phyloP scores from a whole-genome alignment of 2,329 filamentous ascomycete genomes.

The Ambrosiella cleistominuta region DNA sequence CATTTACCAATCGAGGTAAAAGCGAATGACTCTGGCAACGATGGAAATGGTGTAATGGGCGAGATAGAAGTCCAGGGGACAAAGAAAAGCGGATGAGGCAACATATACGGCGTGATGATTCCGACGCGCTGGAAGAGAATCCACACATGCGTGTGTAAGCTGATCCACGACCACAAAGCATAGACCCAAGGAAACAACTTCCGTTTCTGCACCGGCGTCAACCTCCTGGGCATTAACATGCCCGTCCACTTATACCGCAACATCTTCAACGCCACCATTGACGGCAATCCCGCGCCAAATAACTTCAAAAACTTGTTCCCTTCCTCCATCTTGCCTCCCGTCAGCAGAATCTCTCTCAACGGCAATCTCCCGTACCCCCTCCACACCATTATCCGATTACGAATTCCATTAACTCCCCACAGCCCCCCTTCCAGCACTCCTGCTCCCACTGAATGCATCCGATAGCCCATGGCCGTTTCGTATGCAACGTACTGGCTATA shows the following conservation, averaged over 20 bases:
- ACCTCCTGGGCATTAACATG: background rate
- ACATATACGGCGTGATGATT: constrained; percentile 24
- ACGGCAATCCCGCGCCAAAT: constrained; percentile 24
- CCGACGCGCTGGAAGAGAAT: constrained; percentile 35
- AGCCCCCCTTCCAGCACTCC: constrained; percentile 25
- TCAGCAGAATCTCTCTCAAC: constrained; percentile 28
- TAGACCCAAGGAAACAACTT: constrained; percentile 4
- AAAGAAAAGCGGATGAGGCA: constrained; percentile 33
- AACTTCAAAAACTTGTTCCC: constrained; percentile 19
- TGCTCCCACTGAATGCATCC: constrained; percentile 21
- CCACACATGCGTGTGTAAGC: constrained; percentile 31
- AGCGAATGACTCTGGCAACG: constrained; percentile 24
- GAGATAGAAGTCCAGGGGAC: constrained; percentile 36
- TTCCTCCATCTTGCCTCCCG: constrained; percentile 19
- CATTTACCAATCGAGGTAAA: constrained; percentile 25
- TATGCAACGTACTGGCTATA: constrained; percentile 25
- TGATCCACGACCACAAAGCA: constrained; percentile 9
- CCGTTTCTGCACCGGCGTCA: constrained; percentile 3
- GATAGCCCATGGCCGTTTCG: constrained; percentile 29
- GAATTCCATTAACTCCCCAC: constrained; percentile 35
- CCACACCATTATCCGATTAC: constrained; percentile 36
- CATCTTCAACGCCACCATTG: constrained; percentile 19
- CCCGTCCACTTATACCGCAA: constrained; percentile 6
- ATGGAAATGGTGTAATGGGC: constrained; percentile 30
- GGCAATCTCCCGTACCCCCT: constrained; percentile 27